Conservation (phyloP, 805 yeast genomes). For the Metschnikowia dekortorum region DNA sequence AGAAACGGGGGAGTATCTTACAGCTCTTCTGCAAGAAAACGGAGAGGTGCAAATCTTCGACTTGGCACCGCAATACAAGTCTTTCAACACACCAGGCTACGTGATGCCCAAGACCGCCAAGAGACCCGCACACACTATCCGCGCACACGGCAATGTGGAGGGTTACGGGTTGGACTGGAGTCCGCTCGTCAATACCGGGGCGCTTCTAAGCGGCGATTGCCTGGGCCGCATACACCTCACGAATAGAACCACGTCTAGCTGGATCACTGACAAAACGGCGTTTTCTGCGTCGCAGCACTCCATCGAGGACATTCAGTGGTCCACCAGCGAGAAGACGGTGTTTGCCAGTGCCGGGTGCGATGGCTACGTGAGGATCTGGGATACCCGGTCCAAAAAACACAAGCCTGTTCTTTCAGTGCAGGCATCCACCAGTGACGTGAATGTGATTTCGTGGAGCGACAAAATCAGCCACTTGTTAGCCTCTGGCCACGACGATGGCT, state of each 20-base stretch:
- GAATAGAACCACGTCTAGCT: constrained; percentile 65
- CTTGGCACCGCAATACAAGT: constrained; percentile 68
- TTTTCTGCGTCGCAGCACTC: constrained; percentile 66
- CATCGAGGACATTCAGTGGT: constrained; percentile 98
- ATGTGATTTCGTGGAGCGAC: constrained; percentile 93
- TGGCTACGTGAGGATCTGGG: constrained; percentile 93
- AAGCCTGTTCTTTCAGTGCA: constrained; percentile 81
- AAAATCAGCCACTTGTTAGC: constrained; percentile 85
- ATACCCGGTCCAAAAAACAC: constrained; percentile 87
- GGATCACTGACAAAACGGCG: constrained; percentile 85
- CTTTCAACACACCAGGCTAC: constrained; percentile 86
- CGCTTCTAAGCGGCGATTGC: constrained; percentile 83
- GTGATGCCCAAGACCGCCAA: constrained; percentile 71
- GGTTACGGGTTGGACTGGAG: constrained; percentile 98
- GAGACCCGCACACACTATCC: constrained; percentile 77
- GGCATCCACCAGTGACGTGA: constrained; percentile 81
- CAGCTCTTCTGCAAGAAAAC: constrained; percentile 84
- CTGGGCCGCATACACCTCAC: constrained; percentile 81
- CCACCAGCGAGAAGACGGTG: constrained; percentile 84
- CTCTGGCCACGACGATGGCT: constrained; percentile 95
- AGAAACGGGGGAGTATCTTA: constrained; percentile 70
- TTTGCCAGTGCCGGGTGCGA: constrained; percentile 94
- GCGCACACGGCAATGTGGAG: constrained; percentile 89
- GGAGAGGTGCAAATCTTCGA: constrained; percentile 90
- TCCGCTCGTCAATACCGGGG: constrained; percentile 73